These are phyloP conservation scores for Thelonectria olida DNA, from an alignment of 2,329 filamentous ascomycete genomes.

Conservation along the genomic window DNA sequence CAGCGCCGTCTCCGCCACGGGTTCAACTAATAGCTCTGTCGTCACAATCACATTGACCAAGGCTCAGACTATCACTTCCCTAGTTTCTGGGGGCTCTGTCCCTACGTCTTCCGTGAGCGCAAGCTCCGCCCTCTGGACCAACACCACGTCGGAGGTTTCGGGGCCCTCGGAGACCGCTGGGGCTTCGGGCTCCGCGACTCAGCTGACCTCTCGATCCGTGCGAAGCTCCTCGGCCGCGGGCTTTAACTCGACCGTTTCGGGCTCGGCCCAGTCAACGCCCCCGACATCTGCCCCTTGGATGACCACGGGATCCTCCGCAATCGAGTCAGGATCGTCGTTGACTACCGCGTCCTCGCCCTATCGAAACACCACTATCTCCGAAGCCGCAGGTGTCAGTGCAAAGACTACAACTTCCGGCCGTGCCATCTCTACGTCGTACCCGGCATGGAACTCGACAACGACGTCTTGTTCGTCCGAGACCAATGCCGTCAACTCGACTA, in stretches of 20 bases:
- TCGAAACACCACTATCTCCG: slow-evolving; percentile 29
- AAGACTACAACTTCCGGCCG: slow-evolving; percentile 16
- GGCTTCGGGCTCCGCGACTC: slow-evolving; percentile 14
- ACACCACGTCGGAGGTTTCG: slow-evolving; percentile 23
- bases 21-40: slow-evolving; percentile 12
- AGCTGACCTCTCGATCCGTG: slow-evolving; percentile 9
- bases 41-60: slow-evolving; percentile 15
- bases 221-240: too few relatives aligned
- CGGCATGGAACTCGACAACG: slow-evolving; percentile 16
- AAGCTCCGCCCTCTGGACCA: slow-evolving; percentile 27
- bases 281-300: not conserved
- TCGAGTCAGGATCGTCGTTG: slow-evolving; percentile 12
- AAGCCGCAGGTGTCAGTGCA: slow-evolving; percentile 3
- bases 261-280: not conserved
- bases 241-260: slow-evolving; percentile 5
- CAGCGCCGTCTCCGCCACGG: slow-evolving; percentile 17
- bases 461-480: slow-evolving; percentile 7
- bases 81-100: slow-evolving; percentile 23
- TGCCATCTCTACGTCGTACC: slow-evolving; percentile 1
- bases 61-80: slow-evolving; percentile 27
- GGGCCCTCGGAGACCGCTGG: slow-evolving; percentile 16
- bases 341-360: slow-evolving; percentile 8
- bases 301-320: slow-evolving; percentile 22
- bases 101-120: slow-evolving; percentile 15
- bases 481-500: not conserved